These are phyloP conservation scores for Plasmodium relictum DNA, from an alignment of 169 alveolate species.

Conservation along the genomic window DNA sequence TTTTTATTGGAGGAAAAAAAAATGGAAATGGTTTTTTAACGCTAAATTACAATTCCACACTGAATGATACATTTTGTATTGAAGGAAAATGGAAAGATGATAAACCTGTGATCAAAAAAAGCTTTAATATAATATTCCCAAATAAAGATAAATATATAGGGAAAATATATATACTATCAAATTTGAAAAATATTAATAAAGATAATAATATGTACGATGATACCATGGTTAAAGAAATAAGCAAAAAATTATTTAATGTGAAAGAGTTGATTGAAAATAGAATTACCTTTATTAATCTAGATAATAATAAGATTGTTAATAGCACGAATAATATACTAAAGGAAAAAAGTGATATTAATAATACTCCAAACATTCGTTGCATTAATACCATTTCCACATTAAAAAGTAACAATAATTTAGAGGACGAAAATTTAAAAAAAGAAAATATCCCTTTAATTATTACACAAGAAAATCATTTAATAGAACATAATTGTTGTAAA, in stretches of 20 bases:
- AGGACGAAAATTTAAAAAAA: background rate
- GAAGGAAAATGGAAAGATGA: constrained; percentile 75
- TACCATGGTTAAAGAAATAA: constrained; percentile 26
- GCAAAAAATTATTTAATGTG: constrained; percentile 25
- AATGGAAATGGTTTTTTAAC: constrained; percentile 75
- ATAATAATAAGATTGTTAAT: background rate
- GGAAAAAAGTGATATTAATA: background rate
- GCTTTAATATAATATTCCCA: constrained; percentile 54
- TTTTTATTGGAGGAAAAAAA: constrained; percentile 66
- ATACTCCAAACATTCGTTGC: too few relatives aligned
- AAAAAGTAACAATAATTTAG: background rate
- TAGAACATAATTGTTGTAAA: background rate
- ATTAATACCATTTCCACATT: too few relatives aligned
- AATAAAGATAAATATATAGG: constrained; percentile 73
- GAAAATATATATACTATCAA: constrained; percentile 40
- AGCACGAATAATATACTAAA: background rate
- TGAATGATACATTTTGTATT: constrained; percentile 26
- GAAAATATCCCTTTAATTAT: background rate
- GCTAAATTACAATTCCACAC: constrained; percentile 22
- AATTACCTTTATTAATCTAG: constrained; percentile 11
- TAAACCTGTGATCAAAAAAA: constrained; percentile 59
- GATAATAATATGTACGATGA: constrained; percentile 1
- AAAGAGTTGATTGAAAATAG: constrained; percentile 39
- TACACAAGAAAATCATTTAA: background rate
- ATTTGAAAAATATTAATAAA: constrained; percentile 13